These are phyloP conservation scores for Acacia melanoxylon DNA, from an alignment of 306 rosid species.

Conservation along the genomic window DNA sequence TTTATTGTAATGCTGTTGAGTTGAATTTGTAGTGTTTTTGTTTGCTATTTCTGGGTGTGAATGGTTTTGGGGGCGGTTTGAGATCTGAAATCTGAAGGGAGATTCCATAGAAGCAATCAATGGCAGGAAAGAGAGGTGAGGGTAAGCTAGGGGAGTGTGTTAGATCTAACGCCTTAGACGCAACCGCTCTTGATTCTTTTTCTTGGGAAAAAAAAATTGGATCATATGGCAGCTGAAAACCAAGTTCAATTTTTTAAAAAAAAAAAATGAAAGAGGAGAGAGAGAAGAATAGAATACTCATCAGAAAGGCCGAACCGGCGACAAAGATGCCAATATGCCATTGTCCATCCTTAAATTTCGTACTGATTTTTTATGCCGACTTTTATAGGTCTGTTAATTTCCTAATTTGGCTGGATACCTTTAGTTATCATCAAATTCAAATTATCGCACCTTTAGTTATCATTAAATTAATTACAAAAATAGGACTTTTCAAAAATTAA, in stretches of 20 bases:
- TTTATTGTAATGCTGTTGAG: neutral
- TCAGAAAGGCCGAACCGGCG: slow-evolving; percentile 32
- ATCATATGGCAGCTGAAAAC: slow-evolving; percentile 32
- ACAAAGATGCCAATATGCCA: slow-evolving; percentile 50
- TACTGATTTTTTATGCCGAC: neutral
- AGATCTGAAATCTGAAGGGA: slow-evolving; percentile 45
- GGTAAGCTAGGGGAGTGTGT: slow-evolving; percentile 36
- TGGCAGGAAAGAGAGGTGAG: slow-evolving; percentile 43
- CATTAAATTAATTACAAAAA: neutral
- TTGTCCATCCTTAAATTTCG: slow-evolving; percentile 27
- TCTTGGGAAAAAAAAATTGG: neutral
- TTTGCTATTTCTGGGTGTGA: neutral
- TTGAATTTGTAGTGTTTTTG: slow-evolving; percentile 17
- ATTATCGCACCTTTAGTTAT: neutral
- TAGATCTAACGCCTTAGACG: slow-evolving; percentile 53
- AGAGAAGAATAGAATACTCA: neutral
- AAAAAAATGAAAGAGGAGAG: neutral
- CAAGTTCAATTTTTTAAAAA: neutral
- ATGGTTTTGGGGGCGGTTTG: slow-evolving; percentile 28
- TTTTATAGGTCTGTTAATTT: neutral
- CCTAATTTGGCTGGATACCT: neutral
- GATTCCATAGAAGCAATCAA: slow-evolving; percentile 43
- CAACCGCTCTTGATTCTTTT: slow-evolving; percentile 34
- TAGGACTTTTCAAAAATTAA: neutral
- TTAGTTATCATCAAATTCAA: neutral